Evolutionary conservation across 2,329 filamentous ascomycete genomes (phyloP).

Genomic region (Didymella lethalis): DNA sequence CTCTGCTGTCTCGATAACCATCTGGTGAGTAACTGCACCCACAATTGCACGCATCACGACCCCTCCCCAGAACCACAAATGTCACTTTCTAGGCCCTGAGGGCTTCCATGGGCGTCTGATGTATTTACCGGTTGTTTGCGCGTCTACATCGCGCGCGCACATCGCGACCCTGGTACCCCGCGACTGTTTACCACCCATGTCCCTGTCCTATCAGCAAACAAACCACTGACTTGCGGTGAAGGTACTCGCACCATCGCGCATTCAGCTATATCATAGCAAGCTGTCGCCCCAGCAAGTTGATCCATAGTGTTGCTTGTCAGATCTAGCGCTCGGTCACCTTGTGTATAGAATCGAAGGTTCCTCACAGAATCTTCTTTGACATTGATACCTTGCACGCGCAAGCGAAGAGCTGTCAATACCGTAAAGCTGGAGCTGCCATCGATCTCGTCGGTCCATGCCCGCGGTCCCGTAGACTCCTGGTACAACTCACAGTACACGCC

Average conservation of each 20-base stretch:
- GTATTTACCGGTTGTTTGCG: slow-evolving; percentile 4
- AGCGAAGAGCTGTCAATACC: slow-evolving; percentile 60
- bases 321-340: slow-evolving; percentile 37
- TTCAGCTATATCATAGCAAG: slow-evolving; percentile 23
- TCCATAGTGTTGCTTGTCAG: background rate
- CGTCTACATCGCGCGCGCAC: slow-evolving; percentile 43
- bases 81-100: background rate
- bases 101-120: slow-evolving; percentile 7
- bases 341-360: slow-evolving; percentile 30
- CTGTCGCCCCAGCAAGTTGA: slow-evolving; percentile 27
- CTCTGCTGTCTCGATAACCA: slow-evolving; percentile 25
- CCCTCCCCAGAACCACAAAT: background rate
- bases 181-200: slow-evolving; percentile 23
- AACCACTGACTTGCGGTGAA: slow-evolving; percentile 50
- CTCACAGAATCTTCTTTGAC: slow-evolving; percentile 24
- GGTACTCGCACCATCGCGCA: slow-evolving; percentile 27
- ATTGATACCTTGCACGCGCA: slow-evolving; percentile 12
- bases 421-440: slow-evolving; percentile 95
- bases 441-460: slow-evolving; percentile 82
- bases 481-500: slow-evolving; percentile 73
- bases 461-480: slow-evolving; percentile 77
- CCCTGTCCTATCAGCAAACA: slow-evolving; percentile 31
- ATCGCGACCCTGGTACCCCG: background rate
- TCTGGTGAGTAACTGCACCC: slow-evolving; percentile 27
- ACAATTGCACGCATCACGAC: background rate